Base-by-base conservation (phyloP, 1,139 yeast genomes). In the Diutina scorzettiae region DNA sequence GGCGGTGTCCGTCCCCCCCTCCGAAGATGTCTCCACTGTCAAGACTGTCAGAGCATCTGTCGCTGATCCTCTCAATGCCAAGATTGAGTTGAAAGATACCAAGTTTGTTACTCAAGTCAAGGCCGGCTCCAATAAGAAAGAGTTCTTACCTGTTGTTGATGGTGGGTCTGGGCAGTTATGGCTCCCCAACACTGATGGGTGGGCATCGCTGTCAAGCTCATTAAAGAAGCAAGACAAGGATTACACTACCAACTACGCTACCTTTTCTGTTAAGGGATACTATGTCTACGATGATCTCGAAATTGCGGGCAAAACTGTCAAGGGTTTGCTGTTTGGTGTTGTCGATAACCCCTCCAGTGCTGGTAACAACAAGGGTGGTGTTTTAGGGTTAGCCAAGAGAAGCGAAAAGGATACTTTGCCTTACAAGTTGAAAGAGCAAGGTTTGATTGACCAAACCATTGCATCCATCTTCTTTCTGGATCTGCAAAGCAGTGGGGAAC, bases 111-210 rank as follows among this genome's bases (percentile, higher is more conserved):
- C 23, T n/a, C 27, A 12, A 8, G 19, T 23, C 9, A 6, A 16
- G 28, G 23, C 23, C 7, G 39, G 37, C 1, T 34, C 27, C 3
- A 5, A 8, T 14, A 19, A 28, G 14, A 23, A 34, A 21, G 28
- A n/a, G 12, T 16, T 34, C 9, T n/a, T 6, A 5, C 39, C 39
- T 5, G 23, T 34, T 7, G 39, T 23, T 9, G 39, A 34, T 34
- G 25, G 27, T 12, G 39, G 39, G 3, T 34, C 39, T 11, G n/a
- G 12, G n/a, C 20, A 34, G 16, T 21, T 23, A 7, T 34, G 39
- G 39, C 29, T 34, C 14, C 39, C 39, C 12, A 34, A 34, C 19
- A 34, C 39, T 4, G 39, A 34, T 23, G 12, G 23, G 9, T 34
- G 39, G 39, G 28, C 19, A 3, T 8, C 4, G 5, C 28, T 16